Evolutionary conservation across 305 asterid species (phyloP), one percentile per base, ranked within the genome.

Genomic region (Fraxinus latifolia): DNA sequence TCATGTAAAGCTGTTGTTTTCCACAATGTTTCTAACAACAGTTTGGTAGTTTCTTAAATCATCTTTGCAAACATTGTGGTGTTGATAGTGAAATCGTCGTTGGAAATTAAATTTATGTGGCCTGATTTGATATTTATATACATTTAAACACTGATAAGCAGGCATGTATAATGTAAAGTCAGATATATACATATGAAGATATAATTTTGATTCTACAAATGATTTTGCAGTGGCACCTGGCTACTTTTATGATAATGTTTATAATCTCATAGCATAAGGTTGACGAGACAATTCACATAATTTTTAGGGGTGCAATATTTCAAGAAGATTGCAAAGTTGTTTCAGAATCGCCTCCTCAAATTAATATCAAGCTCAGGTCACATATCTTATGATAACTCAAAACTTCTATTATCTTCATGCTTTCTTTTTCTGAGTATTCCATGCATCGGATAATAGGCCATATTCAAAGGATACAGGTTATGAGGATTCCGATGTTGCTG

Each of bases 381-480:
- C 87, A 67, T 37, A 85, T 79, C 34, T 81, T 76, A 77, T 79
- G 78, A 78, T 74, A 15, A 74, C 47, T 78, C 53, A n/a, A 44
- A 50, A 34, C 44, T 70, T 37, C 0, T 79, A 79, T 19, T n/a
- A 50, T 73, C 76, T 78, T 50, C 50, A 39, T 62, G 76, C 15
- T 77, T 37, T 79, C 74, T 77, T 80, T 76, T 78, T 39, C 84
- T 84, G 50, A 85, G 50, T 85, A 76, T 83, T 88, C 79, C 53
- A 81, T 83, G 83, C 53, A 81, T 86, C 80, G 81, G 84, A 77
- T 77, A 77, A 83, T 84, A 95, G 99, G 93, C 98, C 99, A 14
- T 92, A 96, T 90, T 94, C 97, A 62, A 91, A 90, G 90, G 99
- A 96, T 88, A 90, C 97, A 8, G 98, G 95, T 83, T 90, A 89